These are phyloP conservation scores for Sordaria brevicollis DNA, from an alignment of 495 filamentous ascomycete genomes.

Conservation along the genomic window DNA sequence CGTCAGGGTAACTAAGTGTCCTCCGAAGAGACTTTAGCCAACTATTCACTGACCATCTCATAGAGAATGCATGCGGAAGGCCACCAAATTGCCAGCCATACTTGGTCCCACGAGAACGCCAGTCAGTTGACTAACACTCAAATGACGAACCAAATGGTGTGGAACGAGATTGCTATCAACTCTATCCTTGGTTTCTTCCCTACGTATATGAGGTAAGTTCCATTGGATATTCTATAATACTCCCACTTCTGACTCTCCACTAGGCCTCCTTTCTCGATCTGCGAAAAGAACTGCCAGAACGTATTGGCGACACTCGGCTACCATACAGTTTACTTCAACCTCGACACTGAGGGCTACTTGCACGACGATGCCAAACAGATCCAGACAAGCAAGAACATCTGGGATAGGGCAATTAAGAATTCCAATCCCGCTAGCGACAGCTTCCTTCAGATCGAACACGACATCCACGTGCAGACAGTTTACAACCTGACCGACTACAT, in stretches of 20 bases:
- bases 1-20: constrained; percentile 36
- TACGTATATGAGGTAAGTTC: constrained; percentile 59
- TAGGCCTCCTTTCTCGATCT: constrained; percentile 69
- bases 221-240: not conserved
- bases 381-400: constrained; percentile 64
- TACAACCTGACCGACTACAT: constrained; percentile 70
- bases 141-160: constrained; percentile 58
- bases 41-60: constrained; percentile 12
- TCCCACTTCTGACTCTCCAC: not conserved
- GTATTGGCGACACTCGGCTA: constrained; percentile 61
- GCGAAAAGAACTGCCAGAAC: constrained; percentile 47
- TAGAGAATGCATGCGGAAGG: constrained; percentile 55
- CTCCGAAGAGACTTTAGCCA: not conserved
- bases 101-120: constrained; percentile 74
- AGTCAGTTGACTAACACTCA: constrained; percentile 43
- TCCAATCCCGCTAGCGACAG: constrained; percentile 33
- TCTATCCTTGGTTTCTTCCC: constrained; percentile 75
- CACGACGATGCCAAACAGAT: constrained; percentile 50
- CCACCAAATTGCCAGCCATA: constrained; percentile 81
- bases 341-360: constrained; percentile 72
- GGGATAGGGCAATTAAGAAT: constrained; percentile 44
- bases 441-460: constrained; percentile 66
- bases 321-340: constrained; percentile 62
- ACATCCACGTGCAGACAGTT: constrained; percentile 68
- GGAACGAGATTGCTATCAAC: constrained; percentile 70